Base-by-base conservation (phyloP, 495 filamentous ascomycete genomes). In the Lepidopterella palustris region DNA sequence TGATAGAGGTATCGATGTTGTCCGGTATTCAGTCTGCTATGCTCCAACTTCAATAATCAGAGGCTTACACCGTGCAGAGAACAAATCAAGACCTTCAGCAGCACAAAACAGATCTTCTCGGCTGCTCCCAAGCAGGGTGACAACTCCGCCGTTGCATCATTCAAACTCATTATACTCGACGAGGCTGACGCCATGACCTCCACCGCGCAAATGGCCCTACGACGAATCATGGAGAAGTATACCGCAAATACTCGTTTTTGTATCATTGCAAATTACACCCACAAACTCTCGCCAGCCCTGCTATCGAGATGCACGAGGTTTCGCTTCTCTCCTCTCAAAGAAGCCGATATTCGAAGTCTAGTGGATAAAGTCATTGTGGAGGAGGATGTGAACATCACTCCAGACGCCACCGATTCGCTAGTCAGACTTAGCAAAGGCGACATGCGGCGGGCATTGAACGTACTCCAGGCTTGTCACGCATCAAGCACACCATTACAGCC, bases 211-310 rank as follows among this genome's bases (percentile, higher is more conserved):
- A 99, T 97, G 91, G 93, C 93, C 0, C 79, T 99, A 26, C 84
- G 93, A 61, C 77, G 93, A 45, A 99, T 99, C 58, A 99, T 99
- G 95, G 93, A 99, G 70, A 93, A 95, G 73, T 99, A 97, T 75
- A 99, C 93, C 0, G 89, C 91, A 59, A 97, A 99, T 75, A 96
- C 93, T 0, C 82, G 93, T 53, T 99, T 99, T 74, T 97, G 92
- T 75, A 90, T 99, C 66, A 97, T 99, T 58, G 95, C 95, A 65
- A 99, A 99, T 73, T 99, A 99, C 71, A 95, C 93, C 28, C 93
- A 99, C 76, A 99, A 97, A 72, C 84, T 99, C n/a, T 92, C 89
- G 5, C 92, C 93, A 0, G 93, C 93, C 0, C 78, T 99, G 6
- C 80, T 99, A 18, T 96, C 91, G 28, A 79, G 93, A 62, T 99